Evolutionary conservation across 2,329 filamentous ascomycete genomes (phyloP).

Genomic region (Fusarium sororula): DNA sequence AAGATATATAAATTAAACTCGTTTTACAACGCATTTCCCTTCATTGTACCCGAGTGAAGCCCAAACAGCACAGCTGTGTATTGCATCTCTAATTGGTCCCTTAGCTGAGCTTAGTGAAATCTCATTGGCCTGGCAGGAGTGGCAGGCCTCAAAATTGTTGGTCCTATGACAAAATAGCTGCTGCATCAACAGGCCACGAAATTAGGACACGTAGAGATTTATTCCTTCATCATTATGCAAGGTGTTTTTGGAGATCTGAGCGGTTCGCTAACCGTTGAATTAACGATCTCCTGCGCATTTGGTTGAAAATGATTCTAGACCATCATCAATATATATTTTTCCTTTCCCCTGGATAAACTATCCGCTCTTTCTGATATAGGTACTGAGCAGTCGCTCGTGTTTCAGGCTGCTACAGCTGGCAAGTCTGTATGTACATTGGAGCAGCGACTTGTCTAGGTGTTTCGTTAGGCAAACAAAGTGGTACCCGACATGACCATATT

Average conservation of each 20-base stretch:
- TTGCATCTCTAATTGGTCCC: rapidly evolving
- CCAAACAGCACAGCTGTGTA: background rate
- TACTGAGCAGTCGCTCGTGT: rapidly evolving
- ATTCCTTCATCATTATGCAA: background rate
- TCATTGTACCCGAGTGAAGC: background rate
- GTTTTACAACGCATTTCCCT: background rate
- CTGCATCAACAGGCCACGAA: rapidly evolving
- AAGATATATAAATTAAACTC: background rate
- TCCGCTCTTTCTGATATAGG: rapidly evolving
- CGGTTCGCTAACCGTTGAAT: rapidly evolving
- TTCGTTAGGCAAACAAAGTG: background rate
- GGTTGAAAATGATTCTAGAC: rapidly evolving
- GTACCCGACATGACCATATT: background rate
- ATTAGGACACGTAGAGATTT: rapidly evolving
- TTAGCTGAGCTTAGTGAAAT: background rate
- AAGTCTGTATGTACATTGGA: background rate
- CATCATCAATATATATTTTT: rapidly evolving
- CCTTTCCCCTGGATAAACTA: rapidly evolving
- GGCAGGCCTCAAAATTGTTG: background rate
- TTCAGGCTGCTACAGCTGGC: background rate
- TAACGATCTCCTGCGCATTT: rapidly evolving
- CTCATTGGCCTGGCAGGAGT: background rate
- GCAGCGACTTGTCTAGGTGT: background rate
- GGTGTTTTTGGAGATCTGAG: background rate
- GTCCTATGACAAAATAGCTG: background rate